Conservation (phyloP, 2,329 filamentous ascomycete species). For the Pseudogymnoascus destructans region DNA sequence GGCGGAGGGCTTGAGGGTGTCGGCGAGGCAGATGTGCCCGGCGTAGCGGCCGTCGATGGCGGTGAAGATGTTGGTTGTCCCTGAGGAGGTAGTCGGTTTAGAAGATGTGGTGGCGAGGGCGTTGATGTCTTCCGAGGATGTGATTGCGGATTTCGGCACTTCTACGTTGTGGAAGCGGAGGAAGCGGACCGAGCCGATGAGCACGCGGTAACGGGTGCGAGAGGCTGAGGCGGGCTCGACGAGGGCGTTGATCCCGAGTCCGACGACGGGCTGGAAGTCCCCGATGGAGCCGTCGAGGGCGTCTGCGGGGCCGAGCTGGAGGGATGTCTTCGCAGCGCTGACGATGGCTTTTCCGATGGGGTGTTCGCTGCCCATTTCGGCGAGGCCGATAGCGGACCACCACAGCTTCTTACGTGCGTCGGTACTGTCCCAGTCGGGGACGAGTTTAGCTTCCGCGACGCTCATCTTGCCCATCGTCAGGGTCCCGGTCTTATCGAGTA, state of each 20-base stretch:
- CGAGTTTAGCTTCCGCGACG: constrained; percentile 59
- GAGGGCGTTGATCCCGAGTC: constrained; percentile 68
- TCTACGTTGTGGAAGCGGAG: constrained; percentile 57
- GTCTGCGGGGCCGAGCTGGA: constrained; percentile 58
- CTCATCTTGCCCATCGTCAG: constrained; percentile 93
- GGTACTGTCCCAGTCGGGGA: constrained; percentile 53
- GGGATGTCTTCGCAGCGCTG: constrained; percentile 57
- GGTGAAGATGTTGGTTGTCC: constrained; percentile 82
- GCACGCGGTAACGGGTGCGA: constrained; percentile 59
- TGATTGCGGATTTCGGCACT: constrained; percentile 50
- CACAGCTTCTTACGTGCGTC: constrained; percentile 62
- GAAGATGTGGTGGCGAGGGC: constrained; percentile 29
- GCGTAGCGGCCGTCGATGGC: constrained; percentile 73
- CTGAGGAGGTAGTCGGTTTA: constrained; percentile 35
- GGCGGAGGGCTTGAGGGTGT: constrained; percentile 83
- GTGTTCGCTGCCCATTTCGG: constrained; percentile 91
- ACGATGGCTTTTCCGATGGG: constrained; percentile 87
- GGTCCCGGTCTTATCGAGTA: constrained; percentile 93
- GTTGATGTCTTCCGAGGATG: constrained; percentile 48
- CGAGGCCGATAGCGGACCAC: constrained; percentile 94
- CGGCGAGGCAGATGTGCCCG: constrained; percentile 71
- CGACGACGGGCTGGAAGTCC: constrained; percentile 72
- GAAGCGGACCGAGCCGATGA: constrained; percentile 72
- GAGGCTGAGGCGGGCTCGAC: constrained; percentile 66
- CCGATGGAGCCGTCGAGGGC: constrained; percentile 72